Evolutionary conservation across 1,284 basidiomycete genomes (phyloP).

Genomic region (Rugosomyces carneus): DNA sequence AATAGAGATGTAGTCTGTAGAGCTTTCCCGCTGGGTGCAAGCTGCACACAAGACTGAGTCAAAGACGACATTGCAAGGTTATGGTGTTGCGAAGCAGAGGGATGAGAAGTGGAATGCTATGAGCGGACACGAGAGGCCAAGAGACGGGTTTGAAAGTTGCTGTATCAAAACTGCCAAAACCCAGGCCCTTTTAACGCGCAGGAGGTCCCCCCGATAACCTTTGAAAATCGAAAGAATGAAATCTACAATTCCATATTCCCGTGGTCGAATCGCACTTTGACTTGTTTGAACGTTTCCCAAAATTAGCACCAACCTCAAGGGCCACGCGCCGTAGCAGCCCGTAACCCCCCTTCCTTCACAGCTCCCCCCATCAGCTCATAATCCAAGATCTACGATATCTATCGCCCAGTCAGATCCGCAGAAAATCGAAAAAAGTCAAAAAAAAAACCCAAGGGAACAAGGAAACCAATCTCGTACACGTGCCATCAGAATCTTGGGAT

Average conservation of each 20-base stretch:
- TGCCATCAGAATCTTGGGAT: conserved; percentile 10
- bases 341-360: no score
- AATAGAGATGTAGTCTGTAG: conserved; percentile 36
- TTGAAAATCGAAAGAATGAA: conserved; percentile 11
- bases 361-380: neutral
- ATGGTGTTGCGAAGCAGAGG: conserved; percentile 18
- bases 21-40: conserved; percentile 33
- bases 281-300: neutral
- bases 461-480: conserved; percentile 11
- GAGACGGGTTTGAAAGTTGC: neutral
- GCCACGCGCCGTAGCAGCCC: no score
- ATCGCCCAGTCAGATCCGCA: conserved; percentile 15
- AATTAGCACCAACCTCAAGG: neutral
- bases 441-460: neutral
- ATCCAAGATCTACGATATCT: conserved; percentile 3
- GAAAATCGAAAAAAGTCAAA: neutral
- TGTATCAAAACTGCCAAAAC: conserved; percentile 10
- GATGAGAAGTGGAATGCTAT: conserved; percentile 14
- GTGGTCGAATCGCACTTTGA: conserved; percentile 18
- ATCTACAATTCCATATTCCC: conserved; percentile 27
- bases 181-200: conserved; percentile 37
- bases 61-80: conserved; percentile 17
- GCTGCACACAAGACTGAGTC: conserved; percentile 33
- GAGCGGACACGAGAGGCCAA: neutral
- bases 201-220: conserved; percentile 13